Conservation (phyloP, 495 filamentous ascomycete genomes). For the Terfezia boudieri region DNA sequence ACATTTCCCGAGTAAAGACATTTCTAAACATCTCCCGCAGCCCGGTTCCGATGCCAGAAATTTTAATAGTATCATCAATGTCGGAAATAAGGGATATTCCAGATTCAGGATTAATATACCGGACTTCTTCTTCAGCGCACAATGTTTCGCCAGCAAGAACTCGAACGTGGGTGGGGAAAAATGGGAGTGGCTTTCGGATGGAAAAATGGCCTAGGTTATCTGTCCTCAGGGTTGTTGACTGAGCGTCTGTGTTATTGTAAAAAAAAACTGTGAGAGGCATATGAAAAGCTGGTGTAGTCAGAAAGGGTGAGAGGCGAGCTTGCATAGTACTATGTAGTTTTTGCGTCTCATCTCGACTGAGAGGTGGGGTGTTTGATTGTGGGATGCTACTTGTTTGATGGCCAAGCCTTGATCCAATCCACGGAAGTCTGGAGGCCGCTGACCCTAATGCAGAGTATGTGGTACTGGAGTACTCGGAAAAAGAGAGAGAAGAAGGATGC, state of each 20-base stretch:
- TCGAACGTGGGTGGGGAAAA: conserved; percentile 71
- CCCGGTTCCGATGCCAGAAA: conserved; percentile 67
- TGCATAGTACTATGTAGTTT: conserved; percentile 69
- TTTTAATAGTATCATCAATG: conserved; percentile 95
- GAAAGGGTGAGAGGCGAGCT: conserved; percentile 67
- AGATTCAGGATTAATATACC: conserved; percentile 42
- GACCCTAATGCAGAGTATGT: conserved; percentile 3
- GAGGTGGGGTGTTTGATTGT: conserved; percentile 31
- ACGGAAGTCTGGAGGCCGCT: conserved; percentile 12
- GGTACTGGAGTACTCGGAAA: conserved; percentile 15
- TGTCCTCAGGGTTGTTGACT: conserved; percentile 53
- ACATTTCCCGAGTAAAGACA: conserved; percentile 70
- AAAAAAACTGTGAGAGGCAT: conserved; percentile 75
- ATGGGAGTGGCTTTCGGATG: conserved; percentile 54
- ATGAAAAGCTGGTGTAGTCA: conserved; percentile 53
- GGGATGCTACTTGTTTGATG: conserved; percentile 19
- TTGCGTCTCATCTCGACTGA: conserved; percentile 48
- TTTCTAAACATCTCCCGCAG: conserved; percentile 90
- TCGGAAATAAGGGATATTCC: conserved; percentile 92
- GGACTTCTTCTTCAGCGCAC: conserved; percentile 51
- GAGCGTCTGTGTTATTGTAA: conserved; percentile 40
- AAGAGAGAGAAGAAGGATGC: neutral
- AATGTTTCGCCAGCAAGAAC: conserved; percentile 71
- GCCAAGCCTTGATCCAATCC: conserved; percentile 21
- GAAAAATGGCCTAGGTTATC: conserved; percentile 74